Conservation (phyloP, 768 basidiomycete genomes). For the Boletus tylopilopsis region DNA sequence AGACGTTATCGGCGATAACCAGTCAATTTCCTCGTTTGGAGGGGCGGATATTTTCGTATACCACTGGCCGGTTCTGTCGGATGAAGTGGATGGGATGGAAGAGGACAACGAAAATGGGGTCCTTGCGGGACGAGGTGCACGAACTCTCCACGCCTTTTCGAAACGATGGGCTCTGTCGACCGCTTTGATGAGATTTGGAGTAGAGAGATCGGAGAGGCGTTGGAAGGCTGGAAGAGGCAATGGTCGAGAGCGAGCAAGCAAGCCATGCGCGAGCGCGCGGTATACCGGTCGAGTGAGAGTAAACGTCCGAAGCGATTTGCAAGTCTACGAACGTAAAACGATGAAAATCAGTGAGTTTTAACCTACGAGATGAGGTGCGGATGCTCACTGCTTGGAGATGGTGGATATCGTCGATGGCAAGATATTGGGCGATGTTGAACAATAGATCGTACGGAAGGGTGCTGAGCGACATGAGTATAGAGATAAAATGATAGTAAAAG, state of each 20-base stretch:
- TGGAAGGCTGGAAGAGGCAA: constrained; percentile 69
- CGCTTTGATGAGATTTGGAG: constrained; percentile 54
- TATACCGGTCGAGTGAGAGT: constrained; percentile 66
- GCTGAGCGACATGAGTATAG: constrained; percentile 29
- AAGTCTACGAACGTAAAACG: constrained; percentile 42
- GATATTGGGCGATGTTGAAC: constrained; percentile 61
- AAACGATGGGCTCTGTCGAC: constrained; percentile 61
- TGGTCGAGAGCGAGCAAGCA: constrained; percentile 64
- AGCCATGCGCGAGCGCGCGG: constrained; percentile 56
- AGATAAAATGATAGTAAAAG: neutral
- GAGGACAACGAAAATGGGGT: constrained; percentile 27
- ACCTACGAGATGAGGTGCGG: neutral
- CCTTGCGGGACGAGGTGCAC: constrained; percentile 51
- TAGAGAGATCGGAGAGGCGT: constrained; percentile 61
- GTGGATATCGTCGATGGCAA: constrained; percentile 59
- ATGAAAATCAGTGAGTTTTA: neutral
- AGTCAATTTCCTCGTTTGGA: constrained; percentile 67
- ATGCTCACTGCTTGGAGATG: constrained; percentile 56
- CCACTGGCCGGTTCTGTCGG: constrained; percentile 38
- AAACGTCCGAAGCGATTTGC: constrained; percentile 56
- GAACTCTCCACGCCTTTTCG: constrained; percentile 58
- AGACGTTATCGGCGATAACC: constrained; percentile 74
- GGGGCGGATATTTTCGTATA: constrained; percentile 68
- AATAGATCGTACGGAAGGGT: constrained; percentile 67
- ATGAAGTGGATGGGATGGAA: constrained; percentile 26